Evolutionary conservation across 2,329 filamentous ascomycete species (phyloP).

Genomic region (Zopfia rhizophila): DNA sequence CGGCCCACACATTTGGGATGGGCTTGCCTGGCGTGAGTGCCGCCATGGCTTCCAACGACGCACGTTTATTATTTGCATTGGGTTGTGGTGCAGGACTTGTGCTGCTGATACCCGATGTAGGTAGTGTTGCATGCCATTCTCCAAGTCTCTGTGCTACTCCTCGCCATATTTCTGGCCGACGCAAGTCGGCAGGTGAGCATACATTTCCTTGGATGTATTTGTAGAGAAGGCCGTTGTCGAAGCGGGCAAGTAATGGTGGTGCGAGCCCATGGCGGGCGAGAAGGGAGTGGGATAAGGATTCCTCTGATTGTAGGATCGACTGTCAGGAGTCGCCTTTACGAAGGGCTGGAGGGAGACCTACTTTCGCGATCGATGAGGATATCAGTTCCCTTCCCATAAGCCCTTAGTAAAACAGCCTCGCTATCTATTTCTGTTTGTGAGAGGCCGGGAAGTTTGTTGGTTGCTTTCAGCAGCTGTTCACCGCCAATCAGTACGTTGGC

Average conservation of each 20-base stretch:
- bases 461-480: conserved; percentile 72
- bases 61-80: conserved; percentile 45
- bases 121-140: conserved; percentile 87
- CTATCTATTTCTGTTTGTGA: conserved; percentile 81
- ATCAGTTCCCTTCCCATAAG: conserved; percentile 94
- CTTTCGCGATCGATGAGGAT: conserved; percentile 95
- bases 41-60: conserved; percentile 49
- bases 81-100: conserved; percentile 48
- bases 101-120: conserved; percentile 62
- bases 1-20: conserved; percentile 90
- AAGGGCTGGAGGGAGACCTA: conserved; percentile 55
- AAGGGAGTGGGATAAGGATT: conserved; percentile 79
- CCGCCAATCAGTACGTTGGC: conserved; percentile 18
- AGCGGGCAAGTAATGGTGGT: conserved; percentile 86
- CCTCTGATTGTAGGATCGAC: conserved; percentile 57
- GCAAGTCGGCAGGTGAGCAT: conserved; percentile 82
- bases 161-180: conserved; percentile 77
- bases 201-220: conserved; percentile 85
- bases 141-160: conserved; percentile 86
- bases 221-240: conserved; percentile 96
- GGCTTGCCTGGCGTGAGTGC: conserved; percentile 71
- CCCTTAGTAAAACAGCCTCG: conserved; percentile 87
- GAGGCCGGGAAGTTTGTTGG: conserved; percentile 74
- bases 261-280: conserved; percentile 86
- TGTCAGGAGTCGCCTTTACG: conserved; percentile 31